phyloP scores from a whole-genome alignment of 2,329 filamentous ascomycete genomes.

The Cladosporium sp. region DNA sequence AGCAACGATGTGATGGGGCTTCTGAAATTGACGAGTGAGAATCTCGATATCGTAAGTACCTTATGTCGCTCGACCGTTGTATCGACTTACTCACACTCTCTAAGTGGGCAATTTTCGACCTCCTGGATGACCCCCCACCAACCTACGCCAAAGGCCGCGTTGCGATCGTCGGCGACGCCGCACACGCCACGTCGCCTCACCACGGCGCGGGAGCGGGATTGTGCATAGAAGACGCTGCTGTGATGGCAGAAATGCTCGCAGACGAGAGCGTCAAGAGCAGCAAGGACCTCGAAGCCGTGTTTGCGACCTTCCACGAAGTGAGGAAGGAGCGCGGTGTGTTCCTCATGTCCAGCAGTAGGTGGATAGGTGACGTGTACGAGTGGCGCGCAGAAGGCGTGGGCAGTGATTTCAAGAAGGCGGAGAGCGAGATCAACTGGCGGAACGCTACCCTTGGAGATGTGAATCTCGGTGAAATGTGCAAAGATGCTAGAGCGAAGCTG shows the following conservation, averaged over 20 bases:
- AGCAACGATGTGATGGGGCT: slow-evolving; percentile 35
- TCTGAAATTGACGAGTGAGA: slow-evolving; percentile 32
- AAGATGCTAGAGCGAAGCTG: slow-evolving; percentile 16
- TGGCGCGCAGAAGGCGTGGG: slow-evolving; percentile 28
- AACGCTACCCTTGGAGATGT: slow-evolving; percentile 23
- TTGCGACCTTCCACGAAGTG: slow-evolving; percentile 36
- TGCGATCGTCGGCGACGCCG: slow-evolving; percentile 53
- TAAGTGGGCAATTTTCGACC: slow-evolving; percentile 17
- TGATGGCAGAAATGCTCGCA: slow-evolving; percentile 26
- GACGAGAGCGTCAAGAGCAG: slow-evolving; percentile 16
- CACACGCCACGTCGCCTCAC: slow-evolving; percentile 48
- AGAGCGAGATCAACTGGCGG: slow-evolving; percentile 21
- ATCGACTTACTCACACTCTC: no score
- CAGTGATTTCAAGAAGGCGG: slow-evolving; percentile 19
- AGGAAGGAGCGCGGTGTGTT: slow-evolving; percentile 42
- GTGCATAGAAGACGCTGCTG: slow-evolving; percentile 28
- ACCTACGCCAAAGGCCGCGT: slow-evolving; percentile 35
- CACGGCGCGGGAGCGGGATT: slow-evolving; percentile 34
- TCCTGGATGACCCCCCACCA: slow-evolving; percentile 23
- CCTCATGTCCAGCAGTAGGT: slow-evolving; percentile 39
- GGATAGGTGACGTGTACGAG: slow-evolving; percentile 39
- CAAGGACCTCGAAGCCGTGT: slow-evolving; percentile 31
- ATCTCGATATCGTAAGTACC: slow-evolving; percentile 19
- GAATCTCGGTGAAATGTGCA: slow-evolving; percentile 16
- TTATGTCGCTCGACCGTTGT: no score